Percentiles rank a stretch among this genome's conserved stretches.
phyloP scores from a whole-genome alignment of 192 early-diverging fungal species.

The Backusella tuberculispora region DNA sequence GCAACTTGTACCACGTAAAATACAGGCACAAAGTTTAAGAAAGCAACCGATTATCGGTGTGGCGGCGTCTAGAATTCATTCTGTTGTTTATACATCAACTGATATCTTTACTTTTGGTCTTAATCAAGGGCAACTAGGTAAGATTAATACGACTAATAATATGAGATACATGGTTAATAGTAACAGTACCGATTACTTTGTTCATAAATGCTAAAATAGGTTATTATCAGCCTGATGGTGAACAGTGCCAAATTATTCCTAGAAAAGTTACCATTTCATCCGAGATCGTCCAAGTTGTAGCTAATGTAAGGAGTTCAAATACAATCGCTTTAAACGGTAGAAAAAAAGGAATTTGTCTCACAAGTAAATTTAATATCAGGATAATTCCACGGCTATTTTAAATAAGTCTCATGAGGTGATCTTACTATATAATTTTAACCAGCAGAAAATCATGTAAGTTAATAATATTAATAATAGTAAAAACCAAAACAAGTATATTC shows the following conservation, averaged over 20 bases:
- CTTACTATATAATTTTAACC: constrained; percentile 57
- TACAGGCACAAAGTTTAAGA: constrained; percentile 55
- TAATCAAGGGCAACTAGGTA: constrained; percentile 76
- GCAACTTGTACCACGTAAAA: constrained; percentile 54
- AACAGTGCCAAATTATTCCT: constrained; percentile 56
- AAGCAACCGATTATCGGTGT: constrained; percentile 56
- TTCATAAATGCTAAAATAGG: constrained; percentile 15
- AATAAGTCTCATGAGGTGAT: constrained; percentile 58
- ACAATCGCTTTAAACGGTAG: background rate
- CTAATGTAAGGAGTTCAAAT: constrained; percentile 44
- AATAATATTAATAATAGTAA: background rate
- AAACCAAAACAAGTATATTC: background rate
- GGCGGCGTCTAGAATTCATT: constrained; percentile 71
- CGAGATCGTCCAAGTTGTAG: constrained; percentile 57
- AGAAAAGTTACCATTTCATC: constrained; percentile 62
- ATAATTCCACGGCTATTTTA: constrained; percentile 69
- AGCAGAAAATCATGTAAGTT: constrained; percentile 48
- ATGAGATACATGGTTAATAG: background rate
- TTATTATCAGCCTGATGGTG: constrained; percentile 29
- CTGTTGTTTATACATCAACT: constrained; percentile 61
- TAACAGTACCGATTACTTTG: background rate
- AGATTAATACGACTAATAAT: background rate
- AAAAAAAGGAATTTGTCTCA: background rate
- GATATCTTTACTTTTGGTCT: constrained; percentile 69
- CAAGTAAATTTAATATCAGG: constrained; percentile 27